phyloP scores from a whole-genome alignment of 106 monocot genomes.

The Alisma plantagoaquatica region DNA sequence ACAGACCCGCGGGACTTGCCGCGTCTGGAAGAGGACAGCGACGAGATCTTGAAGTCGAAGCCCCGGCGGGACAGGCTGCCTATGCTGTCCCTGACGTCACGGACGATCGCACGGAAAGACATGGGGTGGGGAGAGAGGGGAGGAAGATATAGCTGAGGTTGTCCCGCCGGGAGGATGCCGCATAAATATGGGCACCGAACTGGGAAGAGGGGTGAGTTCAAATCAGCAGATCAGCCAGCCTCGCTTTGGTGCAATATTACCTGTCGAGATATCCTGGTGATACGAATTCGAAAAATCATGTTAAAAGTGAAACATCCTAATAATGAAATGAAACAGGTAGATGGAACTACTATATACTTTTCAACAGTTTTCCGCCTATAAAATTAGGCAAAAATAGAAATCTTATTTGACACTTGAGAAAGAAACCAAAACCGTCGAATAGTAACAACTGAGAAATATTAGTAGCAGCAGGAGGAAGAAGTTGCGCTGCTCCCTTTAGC shows the following conservation, averaged over 20 bases:
- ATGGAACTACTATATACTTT: background rate
- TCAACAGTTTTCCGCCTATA: background rate
- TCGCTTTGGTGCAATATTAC: background rate
- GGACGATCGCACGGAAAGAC: constrained; percentile 27
- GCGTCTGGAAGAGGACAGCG: background rate
- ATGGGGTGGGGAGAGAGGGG: too few relatives aligned
- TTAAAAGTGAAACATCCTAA: background rate
- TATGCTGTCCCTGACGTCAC: constrained; percentile 24
- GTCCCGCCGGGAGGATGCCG: too few relatives aligned
- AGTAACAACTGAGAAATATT: too few relatives aligned
- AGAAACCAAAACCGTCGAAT: too few relatives aligned
- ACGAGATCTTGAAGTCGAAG: constrained; percentile 13
- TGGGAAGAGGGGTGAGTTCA: background rate
- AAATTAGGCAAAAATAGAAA: too few relatives aligned
- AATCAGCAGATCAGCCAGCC: background rate
- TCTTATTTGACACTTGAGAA: too few relatives aligned
- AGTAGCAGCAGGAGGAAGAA: too few relatives aligned
- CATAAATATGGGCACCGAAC: background rate
- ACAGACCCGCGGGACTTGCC: constrained; percentile 18
- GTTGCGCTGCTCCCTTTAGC: too few relatives aligned
- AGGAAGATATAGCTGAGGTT: too few relatives aligned
- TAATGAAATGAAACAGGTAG: background rate
- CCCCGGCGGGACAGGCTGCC: constrained; percentile 24
- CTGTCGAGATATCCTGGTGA: background rate
- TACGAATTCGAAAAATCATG: background rate